A percentile compares a stretch with the other conserved stretches of the same genome.
Evolutionary conservation across 2,329 filamentous ascomycete species (phyloP).

Genomic region (Alternaria incomplexa): DNA sequence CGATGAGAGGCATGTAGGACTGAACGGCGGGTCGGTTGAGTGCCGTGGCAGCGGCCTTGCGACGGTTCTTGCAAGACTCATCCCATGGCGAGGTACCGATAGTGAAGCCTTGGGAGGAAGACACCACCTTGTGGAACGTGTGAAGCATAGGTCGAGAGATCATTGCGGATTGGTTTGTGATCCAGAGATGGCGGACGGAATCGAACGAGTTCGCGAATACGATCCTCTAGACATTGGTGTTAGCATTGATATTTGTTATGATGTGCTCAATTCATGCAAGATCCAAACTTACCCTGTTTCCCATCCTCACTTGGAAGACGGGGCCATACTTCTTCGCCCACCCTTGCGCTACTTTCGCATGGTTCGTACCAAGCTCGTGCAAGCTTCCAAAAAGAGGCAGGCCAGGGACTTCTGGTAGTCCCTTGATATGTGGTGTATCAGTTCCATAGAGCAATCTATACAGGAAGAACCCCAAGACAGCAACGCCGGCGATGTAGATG

Average conservation of each 20-base stretch:
- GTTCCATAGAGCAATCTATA: conserved; percentile 54
- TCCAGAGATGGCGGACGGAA: conserved; percentile 75
- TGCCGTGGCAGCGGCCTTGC: conserved; percentile 80
- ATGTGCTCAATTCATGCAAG: not conserved
- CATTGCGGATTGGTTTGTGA: conserved; percentile 77
- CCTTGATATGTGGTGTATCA: conserved; percentile 57
- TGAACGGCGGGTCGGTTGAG: conserved; percentile 78
- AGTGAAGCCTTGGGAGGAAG: conserved; percentile 77
- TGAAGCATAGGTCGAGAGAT: conserved; percentile 80
- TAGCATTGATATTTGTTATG: not conserved
- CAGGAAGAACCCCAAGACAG: conserved; percentile 49
- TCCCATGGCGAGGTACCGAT: conserved; percentile 87
- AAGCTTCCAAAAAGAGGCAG: conserved; percentile 56
- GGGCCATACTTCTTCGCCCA: conserved; percentile 58
- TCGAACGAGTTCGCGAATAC: conserved; percentile 82
- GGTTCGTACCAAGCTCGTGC: conserved; percentile 53
- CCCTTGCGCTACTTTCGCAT: conserved; percentile 54
- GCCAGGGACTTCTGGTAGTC: conserved; percentile 55
- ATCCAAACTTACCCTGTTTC: conserved; percentile 63
- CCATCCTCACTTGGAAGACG: conserved; percentile 62
- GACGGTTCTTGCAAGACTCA: conserved; percentile 76
- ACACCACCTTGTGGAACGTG: conserved; percentile 82
- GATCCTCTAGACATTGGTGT: conserved; percentile 59
- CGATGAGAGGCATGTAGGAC: conserved; percentile 82
- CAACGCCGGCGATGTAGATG: conserved; percentile 50